Base-by-base conservation (phyloP, 768 basidiomycete species). In the Xerocomellus intermedius region DNA sequence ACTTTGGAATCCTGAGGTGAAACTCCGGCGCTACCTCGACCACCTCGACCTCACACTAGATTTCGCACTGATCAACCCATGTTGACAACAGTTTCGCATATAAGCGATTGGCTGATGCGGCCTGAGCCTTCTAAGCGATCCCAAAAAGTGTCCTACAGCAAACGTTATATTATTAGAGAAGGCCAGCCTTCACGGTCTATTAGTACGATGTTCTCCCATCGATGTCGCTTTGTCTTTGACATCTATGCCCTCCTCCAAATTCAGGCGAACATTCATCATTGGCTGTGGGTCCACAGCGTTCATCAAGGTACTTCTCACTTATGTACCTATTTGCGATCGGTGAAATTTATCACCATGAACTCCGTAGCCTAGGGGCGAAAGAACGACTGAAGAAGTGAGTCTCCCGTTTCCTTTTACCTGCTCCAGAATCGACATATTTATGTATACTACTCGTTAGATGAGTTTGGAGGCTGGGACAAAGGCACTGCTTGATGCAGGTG, bases 401-500 rank as follows among this genome's bases (percentile, higher is more conserved):
- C 3, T 9, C 9, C 28, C 28, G 28, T 30, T 30, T 30, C 1
- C 9, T 30, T 30, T 30, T 30, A 30, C 28, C 2, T 30, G 28
- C 28, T 24, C 10, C 30, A 6, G 19, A 19, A 17, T 38, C 7
- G 17, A 48, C 16, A 9, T 46, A 2, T 32, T n/a, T n/a, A n/a
- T n/a, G n/a, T n/a, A n/a, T n/a, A 12, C 16, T 35, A 14, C 24
- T 17, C 13, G 9, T 36, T 28, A 54, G 47, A 51, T 51, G 52
- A 42, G 47, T 22, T 21, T 42, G 45, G 91, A 93, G 69, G 91
- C 91, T 3, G 82, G 86, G 2, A 90, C 88, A 1, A 93, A 94
- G 60, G 91, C 90, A 0, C 76, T 93, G 16, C 80, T 93, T 22
- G 91, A 94, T 64, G 89, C 91, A 59, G 87, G 87, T 84, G 21